These are phyloP conservation scores for Glebionis coronaria DNA, from an alignment of 129 eudicot species.

Conservation along the genomic window DNA sequence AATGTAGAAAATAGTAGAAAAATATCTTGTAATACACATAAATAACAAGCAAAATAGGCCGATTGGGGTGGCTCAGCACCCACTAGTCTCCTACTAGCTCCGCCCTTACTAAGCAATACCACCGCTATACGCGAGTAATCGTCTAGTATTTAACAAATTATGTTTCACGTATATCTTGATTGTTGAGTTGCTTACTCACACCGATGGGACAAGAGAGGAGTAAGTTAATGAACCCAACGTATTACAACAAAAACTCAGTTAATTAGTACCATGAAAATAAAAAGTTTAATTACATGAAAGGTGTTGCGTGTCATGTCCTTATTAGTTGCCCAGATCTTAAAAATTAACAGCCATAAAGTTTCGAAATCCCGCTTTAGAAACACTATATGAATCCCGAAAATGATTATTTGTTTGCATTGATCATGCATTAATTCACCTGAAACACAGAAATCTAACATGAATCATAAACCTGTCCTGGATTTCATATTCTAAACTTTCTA, in stretches of 20 bases:
- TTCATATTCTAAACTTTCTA: not conserved
- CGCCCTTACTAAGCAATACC: no score
- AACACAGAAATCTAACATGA: not conserved
- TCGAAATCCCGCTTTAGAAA: not conserved
- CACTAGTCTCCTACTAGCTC: no score
- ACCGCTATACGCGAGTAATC: no score
- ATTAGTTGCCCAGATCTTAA: not conserved
- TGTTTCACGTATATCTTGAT: no score
- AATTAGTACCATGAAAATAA: slow-evolving; percentile 5
- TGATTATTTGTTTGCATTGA: slow-evolving; percentile 17
- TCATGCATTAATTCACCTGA: slow-evolving; percentile 20
- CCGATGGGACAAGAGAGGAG: no score
- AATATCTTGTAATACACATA: no score
- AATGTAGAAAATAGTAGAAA: no score
- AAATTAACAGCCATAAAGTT: not conserved
- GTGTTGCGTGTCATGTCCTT: not conserved
- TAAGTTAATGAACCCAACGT: not conserved
- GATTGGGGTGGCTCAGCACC: no score
- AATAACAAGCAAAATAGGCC: no score
- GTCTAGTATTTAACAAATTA: no score
- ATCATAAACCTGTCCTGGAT: slow-evolving; percentile 2
- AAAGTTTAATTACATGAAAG: slow-evolving; percentile 6
- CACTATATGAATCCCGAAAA: slow-evolving; percentile 10
- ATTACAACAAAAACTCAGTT: not conserved
- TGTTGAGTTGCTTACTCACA: no score